phyloP scores from a whole-genome alignment of 2,329 filamentous ascomycete genomes.

The Chaetomium sp. region DNA sequence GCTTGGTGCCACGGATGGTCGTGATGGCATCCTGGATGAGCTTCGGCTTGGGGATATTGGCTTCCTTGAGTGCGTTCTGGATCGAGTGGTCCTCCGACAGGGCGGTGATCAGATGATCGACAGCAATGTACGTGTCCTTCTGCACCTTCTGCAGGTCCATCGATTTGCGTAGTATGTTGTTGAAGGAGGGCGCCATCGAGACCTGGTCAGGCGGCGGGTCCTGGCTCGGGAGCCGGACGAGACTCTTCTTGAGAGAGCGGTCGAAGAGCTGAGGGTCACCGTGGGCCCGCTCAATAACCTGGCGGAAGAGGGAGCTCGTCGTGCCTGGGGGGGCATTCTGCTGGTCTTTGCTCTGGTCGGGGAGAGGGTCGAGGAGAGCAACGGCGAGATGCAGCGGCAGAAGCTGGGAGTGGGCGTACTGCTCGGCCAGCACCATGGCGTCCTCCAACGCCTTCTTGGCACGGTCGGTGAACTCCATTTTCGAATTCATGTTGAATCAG shows the following conservation, averaged over 20 bases:
- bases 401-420: constrained; percentile 87
- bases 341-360: constrained; percentile 74
- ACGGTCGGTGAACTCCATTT: constrained; percentile 89
- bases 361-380: constrained; percentile 67
- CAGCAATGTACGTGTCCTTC: constrained; percentile 88
- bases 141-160: constrained; percentile 94
- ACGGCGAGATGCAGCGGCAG: constrained; percentile 85
- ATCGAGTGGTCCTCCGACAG: constrained; percentile 73
- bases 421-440: constrained; percentile 78
- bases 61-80: constrained; percentile 68
- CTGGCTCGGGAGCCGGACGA: constrained; percentile 89
- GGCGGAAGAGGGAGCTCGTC: constrained; percentile 75
- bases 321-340: constrained; percentile 64
- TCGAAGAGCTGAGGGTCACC: constrained; percentile 88
- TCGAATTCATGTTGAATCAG: constrained; percentile 50
- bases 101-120: constrained; percentile 87
- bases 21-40: constrained; percentile 85
- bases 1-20: constrained; percentile 83
- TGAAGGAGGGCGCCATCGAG: constrained; percentile 73
- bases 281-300: constrained; percentile 89
- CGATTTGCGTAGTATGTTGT: constrained; percentile 74
- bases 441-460: constrained; percentile 86
- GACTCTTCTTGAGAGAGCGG: constrained; percentile 79
- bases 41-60: constrained; percentile 87
- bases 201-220: constrained; percentile 89